Evolutionary conservation across 305 asterid species (phyloP).

Genomic region (Salvia sclarea): DNA sequence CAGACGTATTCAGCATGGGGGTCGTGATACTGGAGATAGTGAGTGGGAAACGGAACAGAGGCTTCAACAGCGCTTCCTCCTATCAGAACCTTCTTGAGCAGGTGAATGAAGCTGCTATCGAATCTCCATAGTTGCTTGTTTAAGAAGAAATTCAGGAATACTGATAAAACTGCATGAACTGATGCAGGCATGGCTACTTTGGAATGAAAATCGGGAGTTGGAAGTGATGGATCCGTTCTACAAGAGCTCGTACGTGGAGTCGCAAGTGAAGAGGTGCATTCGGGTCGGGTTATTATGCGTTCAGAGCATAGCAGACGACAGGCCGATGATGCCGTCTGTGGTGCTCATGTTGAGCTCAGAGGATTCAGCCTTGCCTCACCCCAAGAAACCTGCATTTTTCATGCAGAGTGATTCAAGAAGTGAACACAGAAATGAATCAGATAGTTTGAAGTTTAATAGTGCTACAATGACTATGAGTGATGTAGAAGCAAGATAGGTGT

Average conservation of each 20-base stretch:
- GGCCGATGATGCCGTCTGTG: constrained; percentile 25
- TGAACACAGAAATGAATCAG: neutral
- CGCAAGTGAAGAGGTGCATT: constrained; percentile 26
- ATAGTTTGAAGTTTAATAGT: neutral
- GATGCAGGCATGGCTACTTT: constrained; percentile 29
- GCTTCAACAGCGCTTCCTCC: neutral
- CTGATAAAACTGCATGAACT: neutral
- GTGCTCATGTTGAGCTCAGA: constrained; percentile 23
- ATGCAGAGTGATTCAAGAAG: neutral
- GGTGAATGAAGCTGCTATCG: constrained; percentile 1
- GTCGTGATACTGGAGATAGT: constrained; percentile 30
- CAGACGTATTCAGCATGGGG: constrained; percentile 29
- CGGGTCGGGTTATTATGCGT: constrained; percentile 24
- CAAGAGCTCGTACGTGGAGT: constrained; percentile 12
- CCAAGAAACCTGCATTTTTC: constrained; percentile 22
- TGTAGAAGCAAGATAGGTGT: constrained; percentile 21
- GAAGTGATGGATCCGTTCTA: constrained; percentile 29
- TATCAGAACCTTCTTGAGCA: constrained; percentile 30
- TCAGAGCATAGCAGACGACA: constrained; percentile 19
- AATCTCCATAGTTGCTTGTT: neutral
- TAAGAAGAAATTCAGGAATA: neutral
- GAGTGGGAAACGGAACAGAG: constrained; percentile 24
- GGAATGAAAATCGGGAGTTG: constrained; percentile 18
- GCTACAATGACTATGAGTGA: constrained; percentile 1
- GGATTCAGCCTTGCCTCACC: constrained; percentile 12